phyloP scores from a whole-genome alignment of 345 rosid species.

The Rhodamnia argentea region DNA sequence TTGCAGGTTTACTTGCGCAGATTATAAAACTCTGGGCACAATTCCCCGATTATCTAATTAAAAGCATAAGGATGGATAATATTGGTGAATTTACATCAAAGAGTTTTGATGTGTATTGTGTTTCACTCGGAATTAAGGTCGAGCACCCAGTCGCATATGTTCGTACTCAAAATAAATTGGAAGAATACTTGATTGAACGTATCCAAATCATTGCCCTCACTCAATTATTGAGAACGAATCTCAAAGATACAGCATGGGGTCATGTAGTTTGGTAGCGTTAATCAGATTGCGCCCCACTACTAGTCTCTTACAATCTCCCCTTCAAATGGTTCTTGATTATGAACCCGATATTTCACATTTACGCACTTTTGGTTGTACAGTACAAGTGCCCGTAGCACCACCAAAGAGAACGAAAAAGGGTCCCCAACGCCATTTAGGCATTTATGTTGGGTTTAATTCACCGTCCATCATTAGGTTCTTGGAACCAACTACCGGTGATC shows the following conservation, averaged over 20 bases:
- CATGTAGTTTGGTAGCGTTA: neutral
- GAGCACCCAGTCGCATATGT: neutral
- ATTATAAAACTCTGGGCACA: neutral
- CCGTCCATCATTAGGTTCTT: neutral
- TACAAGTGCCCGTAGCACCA: neutral
- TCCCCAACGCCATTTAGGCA: neutral
- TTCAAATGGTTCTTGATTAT: neutral
- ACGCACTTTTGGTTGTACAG: neutral
- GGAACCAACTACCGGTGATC: neutral
- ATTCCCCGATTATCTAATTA: constrained; percentile 1
- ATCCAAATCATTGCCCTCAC: neutral
- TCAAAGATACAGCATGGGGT: neutral
- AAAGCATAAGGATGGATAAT: neutral
- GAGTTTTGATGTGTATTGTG: neutral
- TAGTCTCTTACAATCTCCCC: neutral
- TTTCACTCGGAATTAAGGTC: neutral
- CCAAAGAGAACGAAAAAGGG: neutral
- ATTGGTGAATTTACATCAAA: constrained; percentile 1
- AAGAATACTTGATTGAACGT: neutral
- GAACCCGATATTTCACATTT: neutral
- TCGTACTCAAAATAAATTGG: neutral
- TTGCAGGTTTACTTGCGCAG: neutral
- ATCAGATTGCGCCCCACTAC: neutral
- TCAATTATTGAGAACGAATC: neutral
- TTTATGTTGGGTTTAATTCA: neutral